Percentiles rank a stretch among this genome's conserved stretches.
These are phyloP conservation scores for Botrytis fragariae DNA, from an alignment of 2,329 filamentous ascomycete species.

Conservation along the genomic window DNA sequence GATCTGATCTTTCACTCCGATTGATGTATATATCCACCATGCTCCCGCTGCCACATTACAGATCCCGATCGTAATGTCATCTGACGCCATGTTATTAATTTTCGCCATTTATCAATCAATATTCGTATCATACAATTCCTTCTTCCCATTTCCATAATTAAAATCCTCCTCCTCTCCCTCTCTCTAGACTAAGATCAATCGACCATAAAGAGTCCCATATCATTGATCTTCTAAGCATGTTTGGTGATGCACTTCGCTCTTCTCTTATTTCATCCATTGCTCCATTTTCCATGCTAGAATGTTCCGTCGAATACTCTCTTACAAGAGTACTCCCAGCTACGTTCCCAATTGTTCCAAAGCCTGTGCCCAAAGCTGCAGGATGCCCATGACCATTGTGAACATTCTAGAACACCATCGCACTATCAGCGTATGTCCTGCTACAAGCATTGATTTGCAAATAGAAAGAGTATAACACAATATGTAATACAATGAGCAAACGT, in stretches of 20 bases:
- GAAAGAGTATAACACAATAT: neutral
- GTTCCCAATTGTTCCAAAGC: neutral
- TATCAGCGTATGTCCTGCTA: conserved; percentile 29
- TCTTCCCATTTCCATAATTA: neutral
- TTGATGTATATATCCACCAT: neutral
- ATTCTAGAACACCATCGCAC: conserved; percentile 26
- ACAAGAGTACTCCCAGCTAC: neutral
- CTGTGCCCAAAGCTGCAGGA: neutral
- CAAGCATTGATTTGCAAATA: neutral
- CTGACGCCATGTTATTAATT: neutral
- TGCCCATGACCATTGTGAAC: neutral
- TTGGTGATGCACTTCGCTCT: conserved; percentile 31
- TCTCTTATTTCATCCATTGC: conserved; percentile 22
- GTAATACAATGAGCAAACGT: neutral
- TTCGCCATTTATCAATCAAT: neutral
- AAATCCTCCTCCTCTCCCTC: conserved; percentile 31
- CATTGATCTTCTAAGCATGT: conserved; percentile 48
- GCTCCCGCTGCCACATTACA: neutral
- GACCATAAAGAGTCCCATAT: conserved; percentile 64
- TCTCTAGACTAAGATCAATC: conserved; percentile 56
- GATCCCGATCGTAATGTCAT: neutral
- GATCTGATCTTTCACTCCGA: neutral
- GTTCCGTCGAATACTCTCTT: neutral
- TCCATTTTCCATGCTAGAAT: neutral
- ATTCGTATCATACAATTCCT: conserved; percentile 1